Base-by-base conservation (phyloP, 2,329 filamentous ascomycete genomes). In the Phialophora verrucosa region DNA sequence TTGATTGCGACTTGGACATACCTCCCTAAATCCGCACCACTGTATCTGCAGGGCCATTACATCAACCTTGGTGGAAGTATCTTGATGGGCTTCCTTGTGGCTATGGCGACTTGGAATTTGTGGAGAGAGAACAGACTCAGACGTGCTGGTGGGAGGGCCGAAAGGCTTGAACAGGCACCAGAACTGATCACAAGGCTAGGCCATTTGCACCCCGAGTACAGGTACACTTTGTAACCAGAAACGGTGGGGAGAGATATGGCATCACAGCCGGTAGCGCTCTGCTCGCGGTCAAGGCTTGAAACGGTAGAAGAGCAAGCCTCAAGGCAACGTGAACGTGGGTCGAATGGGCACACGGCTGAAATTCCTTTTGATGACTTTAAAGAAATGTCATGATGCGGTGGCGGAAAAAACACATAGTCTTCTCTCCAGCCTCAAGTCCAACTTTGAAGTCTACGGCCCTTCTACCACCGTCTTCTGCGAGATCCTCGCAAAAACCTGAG, bases 171-270 rank as follows among this genome's bases (percentile, higher is more conserved):
- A 31, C 10, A 27, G 25, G 4, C 38, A 12, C 12, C 8, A n/a
- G 57, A 60, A 4, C 2, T 27, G 2, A 31, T 59, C 31, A 3
- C 2, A 42, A 23, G 35, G 14, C 57, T 60, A 25, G 57, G 57
- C 5, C 57, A 60, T 60, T 50, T 60, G 38, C 57, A 60, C n/a
- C 57, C 57, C n/a, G 57, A 60, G 44, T 60, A 29, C 42, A 60
- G 29, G 57, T 60, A 29, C 35, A 60, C 57, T 10, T 60, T 60
- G 57, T 60, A 17, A 59, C 4, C 4, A 11, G 20, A 12, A 6
- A 4, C 17, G 23, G 3, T 6, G 3, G 17, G 49, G 49, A 47
- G 10, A 10, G 4, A 47, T 12, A 47, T 5, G 42, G 42, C 42
- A 47, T 47, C 42, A 12, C 42, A 10, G 42, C 42, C 4, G 42